These are phyloP conservation scores for Rhodotorula glutinis DNA, from an alignment of 1,284 basidiomycete genomes.

Conservation along the genomic window DNA sequence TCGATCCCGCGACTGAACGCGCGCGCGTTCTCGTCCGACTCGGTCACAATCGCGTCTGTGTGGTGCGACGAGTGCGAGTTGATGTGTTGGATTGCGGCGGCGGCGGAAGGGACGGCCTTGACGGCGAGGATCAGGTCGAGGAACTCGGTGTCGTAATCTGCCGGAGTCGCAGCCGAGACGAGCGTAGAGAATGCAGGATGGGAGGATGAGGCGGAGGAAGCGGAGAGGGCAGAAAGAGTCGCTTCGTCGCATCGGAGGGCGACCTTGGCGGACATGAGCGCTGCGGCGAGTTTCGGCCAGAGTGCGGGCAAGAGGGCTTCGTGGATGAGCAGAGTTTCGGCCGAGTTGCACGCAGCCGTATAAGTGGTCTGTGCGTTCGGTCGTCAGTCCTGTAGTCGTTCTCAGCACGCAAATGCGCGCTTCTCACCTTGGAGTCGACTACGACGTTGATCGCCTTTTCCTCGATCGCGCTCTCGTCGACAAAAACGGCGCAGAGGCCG, in stretches of 20 bases:
- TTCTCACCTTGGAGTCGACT: slow-evolving; percentile 82
- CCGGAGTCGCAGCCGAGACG: slow-evolving; percentile 46
- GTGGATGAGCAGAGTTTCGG: slow-evolving; percentile 87
- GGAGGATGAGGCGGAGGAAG: slow-evolving; percentile 45
- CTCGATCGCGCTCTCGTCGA: slow-evolving; percentile 76
- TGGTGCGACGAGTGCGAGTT: slow-evolving; percentile 92
- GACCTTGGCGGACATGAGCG: slow-evolving; percentile 68
- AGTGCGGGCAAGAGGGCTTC: slow-evolving; percentile 63
- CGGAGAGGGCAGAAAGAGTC: slow-evolving; percentile 57
- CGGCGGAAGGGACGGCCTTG: slow-evolving; percentile 65
- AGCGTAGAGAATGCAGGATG: slow-evolving; percentile 45
- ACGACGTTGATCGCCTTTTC: slow-evolving; percentile 77
- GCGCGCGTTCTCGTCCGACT: slow-evolving; percentile 63
- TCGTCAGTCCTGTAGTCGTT: slow-evolving; percentile 3
- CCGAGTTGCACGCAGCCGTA: slow-evolving; percentile 92
- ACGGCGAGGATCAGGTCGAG: slow-evolving; percentile 80
- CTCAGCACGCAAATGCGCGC: too few relatives aligned
- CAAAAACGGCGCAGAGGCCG: slow-evolving; percentile 82
- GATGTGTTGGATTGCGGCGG: slow-evolving; percentile 79
- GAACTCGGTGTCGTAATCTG: slow-evolving; percentile 82
- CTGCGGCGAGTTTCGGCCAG: slow-evolving; percentile 74
- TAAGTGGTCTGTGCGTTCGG: slow-evolving; percentile 70
- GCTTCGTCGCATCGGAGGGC: slow-evolving; percentile 72
- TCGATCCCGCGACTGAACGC: slow-evolving; percentile 84
- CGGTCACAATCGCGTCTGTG: slow-evolving; percentile 91